Evolutionary conservation across 371 early-diverging fungal genomes (phyloP).

Genomic region (Actinomortierella wolfii): DNA sequence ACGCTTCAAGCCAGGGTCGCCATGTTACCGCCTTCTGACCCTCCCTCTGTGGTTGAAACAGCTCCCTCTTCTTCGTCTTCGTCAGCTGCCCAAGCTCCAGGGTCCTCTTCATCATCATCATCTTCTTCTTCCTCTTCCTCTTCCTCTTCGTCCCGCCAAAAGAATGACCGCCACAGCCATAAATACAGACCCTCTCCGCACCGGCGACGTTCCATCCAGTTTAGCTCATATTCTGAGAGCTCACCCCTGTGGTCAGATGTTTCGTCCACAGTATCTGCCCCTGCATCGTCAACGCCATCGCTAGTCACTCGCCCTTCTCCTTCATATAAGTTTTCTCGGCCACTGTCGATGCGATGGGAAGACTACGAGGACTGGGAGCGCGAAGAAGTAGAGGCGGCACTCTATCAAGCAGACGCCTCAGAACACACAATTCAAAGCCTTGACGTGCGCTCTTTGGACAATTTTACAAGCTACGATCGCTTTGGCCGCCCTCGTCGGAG

Average conservation of each 20-base stretch:
- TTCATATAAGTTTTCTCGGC: conserved; percentile 17
- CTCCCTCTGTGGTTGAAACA: too few species aligned
- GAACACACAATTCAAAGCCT: not conserved
- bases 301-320: not conserved
- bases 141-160: conserved; percentile 3
- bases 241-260: not conserved
- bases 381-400: conserved; percentile 15
- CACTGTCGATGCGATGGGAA: conserved; percentile 39
- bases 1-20: too few species aligned
- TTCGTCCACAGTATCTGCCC: conserved; percentile 1
- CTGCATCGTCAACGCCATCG: too few species aligned
- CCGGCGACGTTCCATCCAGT: conserved; percentile 8
- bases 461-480: not conserved
- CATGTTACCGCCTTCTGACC: too few species aligned
- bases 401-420: not conserved
- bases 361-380: conserved; percentile 22
- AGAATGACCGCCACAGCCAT: conserved; percentile 1
- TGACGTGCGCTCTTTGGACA: not conserved
- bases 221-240: not conserved
- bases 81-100: conserved; percentile 22
- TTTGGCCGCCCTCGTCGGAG: not conserved
- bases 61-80: too few species aligned
- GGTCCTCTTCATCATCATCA: conserved; percentile 8
- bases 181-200: conserved; percentile 10
- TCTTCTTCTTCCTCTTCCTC: conserved; percentile 5